Evolutionary conservation across 179 eudicot genomes (phyloP).

Genomic region (Beta lomatogona): DNA sequence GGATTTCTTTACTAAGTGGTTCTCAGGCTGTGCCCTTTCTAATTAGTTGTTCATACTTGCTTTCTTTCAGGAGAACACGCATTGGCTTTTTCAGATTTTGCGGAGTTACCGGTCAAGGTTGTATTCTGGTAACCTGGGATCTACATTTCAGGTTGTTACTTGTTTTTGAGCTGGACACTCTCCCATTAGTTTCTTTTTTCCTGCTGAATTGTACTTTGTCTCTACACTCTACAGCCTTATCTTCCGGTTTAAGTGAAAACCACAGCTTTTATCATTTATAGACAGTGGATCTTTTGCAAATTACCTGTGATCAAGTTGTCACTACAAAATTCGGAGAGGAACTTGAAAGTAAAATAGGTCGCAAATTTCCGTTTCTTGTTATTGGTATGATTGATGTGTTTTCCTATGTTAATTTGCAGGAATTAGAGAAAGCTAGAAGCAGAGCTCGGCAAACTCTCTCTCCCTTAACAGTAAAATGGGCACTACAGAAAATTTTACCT

Average conservation of each 20-base stretch:
- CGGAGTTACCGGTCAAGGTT: constrained; percentile 78
- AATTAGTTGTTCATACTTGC: not conserved
- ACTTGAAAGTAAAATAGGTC: not conserved
- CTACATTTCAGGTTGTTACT: constrained; percentile 63
- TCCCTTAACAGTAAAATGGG: constrained; percentile 68
- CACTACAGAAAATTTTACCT: constrained; percentile 67
- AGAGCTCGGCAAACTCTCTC: constrained; percentile 60
- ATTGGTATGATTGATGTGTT: not conserved
- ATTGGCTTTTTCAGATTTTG: constrained; percentile 77
- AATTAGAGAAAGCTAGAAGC: constrained; percentile 61
- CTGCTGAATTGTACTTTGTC: not conserved
- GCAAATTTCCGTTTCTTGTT: not conserved
- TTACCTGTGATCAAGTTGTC: not conserved
- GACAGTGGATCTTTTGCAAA: not conserved
- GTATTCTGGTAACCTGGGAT: constrained; percentile 63
- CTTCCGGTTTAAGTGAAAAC: not conserved
- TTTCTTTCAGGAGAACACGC: constrained; percentile 61
- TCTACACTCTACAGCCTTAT: not conserved
- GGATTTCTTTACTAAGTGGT: not conserved
- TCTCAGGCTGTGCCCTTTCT: not conserved
- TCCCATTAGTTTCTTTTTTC: not conserved
- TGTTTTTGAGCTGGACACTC: not conserved
- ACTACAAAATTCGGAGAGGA: not conserved
- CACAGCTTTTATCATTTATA: not conserved
- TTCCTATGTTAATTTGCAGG: constrained; percentile 37